Evolutionary conservation across 495 filamentous ascomycete species (phyloP), one percentile per base, ranked within the genome.

Genomic region (Talaromyces thailandensis): DNA sequence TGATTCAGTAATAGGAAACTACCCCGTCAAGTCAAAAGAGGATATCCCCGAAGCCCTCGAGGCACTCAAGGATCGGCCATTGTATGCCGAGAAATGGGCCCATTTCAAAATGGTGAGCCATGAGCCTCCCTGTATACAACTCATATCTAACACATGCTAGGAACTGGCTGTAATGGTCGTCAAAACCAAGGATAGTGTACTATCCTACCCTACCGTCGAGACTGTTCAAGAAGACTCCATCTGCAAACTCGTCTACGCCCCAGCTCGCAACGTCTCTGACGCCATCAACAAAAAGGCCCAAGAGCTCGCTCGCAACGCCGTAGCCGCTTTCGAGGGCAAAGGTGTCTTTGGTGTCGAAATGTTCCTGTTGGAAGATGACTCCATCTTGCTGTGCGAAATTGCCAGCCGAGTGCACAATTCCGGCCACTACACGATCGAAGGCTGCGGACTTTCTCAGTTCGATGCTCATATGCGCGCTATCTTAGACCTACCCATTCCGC

Each of bases 261-360:
- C 94, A 16, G 88, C 94, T 11, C 84, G 92, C 57, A 80, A 81
- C 53, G 83, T 95, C n/a, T 74, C 84, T 6, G 76, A 82, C 3
- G 71, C 73, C 2, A 80, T 87, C 62, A 82, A 82, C 62, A 74
- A 83, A 65, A 70, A 82, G 60, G 93, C 93, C 3, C 88, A 91
- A 69, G 81, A 87, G 21, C 76, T 97, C 9, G 94, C 93, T 25
- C 82, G 86, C 63, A 85, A 86, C 62, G 93, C 93, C 21, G 84
- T 97, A 58, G 82, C 82, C 50, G 85, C 83, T 9, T 88, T 98
- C 64, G 85, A 86, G 76, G 94, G 94, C 56, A 88, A 93, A 65
- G 94, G 94, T 62, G 88, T 96, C 32, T 98, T 97, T 73, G 94
- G 93, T 0, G 93, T 98, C 0, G 94, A 98, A 74, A 90, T 98